Conservation (phyloP, 352 stramenopile species). For the Globisporangium acanthophoron region DNA sequence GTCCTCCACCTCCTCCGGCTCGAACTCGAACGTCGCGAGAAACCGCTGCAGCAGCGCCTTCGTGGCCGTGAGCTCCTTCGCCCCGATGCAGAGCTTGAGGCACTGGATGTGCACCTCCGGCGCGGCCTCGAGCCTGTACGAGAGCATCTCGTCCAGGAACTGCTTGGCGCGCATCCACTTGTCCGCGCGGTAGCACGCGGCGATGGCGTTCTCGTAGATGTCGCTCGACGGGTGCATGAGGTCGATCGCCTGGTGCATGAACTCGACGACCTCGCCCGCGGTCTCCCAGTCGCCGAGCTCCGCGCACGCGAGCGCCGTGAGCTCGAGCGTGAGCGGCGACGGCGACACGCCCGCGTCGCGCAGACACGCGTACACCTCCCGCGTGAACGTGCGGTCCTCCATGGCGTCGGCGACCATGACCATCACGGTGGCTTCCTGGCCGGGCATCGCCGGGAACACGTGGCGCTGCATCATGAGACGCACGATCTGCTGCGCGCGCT, state of each 20-base stretch:
- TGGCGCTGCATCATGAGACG: conserved; percentile 44
- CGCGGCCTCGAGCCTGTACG: conserved; percentile 47
- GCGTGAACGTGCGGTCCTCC: conserved; percentile 43
- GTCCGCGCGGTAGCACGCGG: conserved; percentile 34
- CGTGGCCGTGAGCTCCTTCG: conserved; percentile 50
- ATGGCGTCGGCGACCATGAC: conserved; percentile 69
- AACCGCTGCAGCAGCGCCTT: conserved; percentile 37
- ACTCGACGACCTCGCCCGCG: conserved; percentile 55
- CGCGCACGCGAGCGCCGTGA: conserved; percentile 52
- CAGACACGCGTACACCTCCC: conserved; percentile 55
- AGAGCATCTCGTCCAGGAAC: conserved; percentile 57
- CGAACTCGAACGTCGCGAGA: conserved; percentile 28
- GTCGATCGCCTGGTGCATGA: conserved; percentile 62
- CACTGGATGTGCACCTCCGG: conserved; percentile 41
- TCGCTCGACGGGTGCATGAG: conserved; percentile 61
- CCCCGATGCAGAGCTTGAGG: conserved; percentile 44
- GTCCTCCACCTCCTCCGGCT: conserved; percentile 28
- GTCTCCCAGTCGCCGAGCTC: conserved; percentile 44
- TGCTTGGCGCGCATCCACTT: conserved; percentile 75
- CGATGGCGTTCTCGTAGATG: conserved; percentile 74
- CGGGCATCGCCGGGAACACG: conserved; percentile 58
- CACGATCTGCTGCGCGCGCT: conserved; percentile 40
- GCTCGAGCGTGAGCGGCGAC: conserved; percentile 67
- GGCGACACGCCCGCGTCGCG: conserved; percentile 47
- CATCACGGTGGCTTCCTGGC: conserved; percentile 72